Evolutionary conservation across 2,329 filamentous ascomycete genomes (phyloP).

Genomic region (Fusarium albosuccineum): DNA sequence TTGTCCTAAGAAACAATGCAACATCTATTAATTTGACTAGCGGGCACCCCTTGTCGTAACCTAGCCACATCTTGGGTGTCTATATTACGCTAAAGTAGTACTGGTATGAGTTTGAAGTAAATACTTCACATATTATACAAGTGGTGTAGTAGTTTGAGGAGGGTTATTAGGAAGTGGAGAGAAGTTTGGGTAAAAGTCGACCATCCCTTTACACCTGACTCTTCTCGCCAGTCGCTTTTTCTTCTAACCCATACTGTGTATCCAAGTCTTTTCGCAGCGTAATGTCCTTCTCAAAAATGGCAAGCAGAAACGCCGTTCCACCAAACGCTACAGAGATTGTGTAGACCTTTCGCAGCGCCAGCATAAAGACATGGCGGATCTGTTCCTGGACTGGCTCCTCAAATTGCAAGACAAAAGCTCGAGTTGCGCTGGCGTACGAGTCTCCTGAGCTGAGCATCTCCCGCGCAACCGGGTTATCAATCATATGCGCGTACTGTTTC

Average conservation of each 20-base stretch:
- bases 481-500: conserved; percentile 35
- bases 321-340: conserved; percentile 39
- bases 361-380: conserved; percentile 44
- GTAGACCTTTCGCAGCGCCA: conserved; percentile 43
- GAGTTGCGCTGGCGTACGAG: conserved; percentile 47
- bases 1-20: no score
- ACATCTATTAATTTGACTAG: no score
- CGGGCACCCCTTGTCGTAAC: no score
- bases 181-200: no score
- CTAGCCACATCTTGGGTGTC: no score
- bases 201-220: background rate
- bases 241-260: conserved; percentile 46
- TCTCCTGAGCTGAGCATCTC: conserved; percentile 41
- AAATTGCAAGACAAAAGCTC: conserved; percentile 42
- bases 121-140: no score
- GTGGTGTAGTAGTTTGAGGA: no score
- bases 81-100: no score
- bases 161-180: no score
- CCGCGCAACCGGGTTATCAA: conserved; percentile 35
- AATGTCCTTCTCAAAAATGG: conserved; percentile 46
- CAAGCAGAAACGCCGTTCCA: conserved; percentile 37
- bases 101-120: no score
- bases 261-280: conserved; percentile 45
- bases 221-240: conserved; percentile 3
- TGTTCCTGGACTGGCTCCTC: conserved; percentile 29